A percentile compares a stretch with the other conserved stretches of the same genome.
Evolutionary conservation across 345 rosid species (phyloP).

Genomic region (Citrus mangshanensis): DNA sequence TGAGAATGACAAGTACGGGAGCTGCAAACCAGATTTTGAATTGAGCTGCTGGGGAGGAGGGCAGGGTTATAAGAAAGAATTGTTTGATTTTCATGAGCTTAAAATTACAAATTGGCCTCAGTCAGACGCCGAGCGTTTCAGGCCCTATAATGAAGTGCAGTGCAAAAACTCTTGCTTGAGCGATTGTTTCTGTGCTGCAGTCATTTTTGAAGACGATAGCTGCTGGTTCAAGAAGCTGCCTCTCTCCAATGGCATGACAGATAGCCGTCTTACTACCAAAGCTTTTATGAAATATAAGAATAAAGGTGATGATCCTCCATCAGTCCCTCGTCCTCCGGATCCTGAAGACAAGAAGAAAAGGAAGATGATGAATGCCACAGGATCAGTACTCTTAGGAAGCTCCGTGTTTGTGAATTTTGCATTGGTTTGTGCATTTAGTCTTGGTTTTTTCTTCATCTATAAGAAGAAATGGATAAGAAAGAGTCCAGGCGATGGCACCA

Average conservation of each 20-base stretch:
- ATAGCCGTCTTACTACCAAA: not conserved
- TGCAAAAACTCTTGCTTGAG: not conserved
- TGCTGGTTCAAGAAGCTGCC: slow-evolving; percentile 42
- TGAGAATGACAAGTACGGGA: not conserved
- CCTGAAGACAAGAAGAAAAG: not conserved
- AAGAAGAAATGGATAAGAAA: not conserved
- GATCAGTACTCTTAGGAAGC: not conserved
- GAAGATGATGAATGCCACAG: not conserved
- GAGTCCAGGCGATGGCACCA: not conserved
- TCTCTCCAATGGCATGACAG: slow-evolving; percentile 28
- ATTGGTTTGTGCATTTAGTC: not conserved
- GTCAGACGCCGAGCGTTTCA: not conserved
- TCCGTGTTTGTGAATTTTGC: slow-evolving; percentile 7
- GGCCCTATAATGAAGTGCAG: not conserved
- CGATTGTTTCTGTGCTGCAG: not conserved
- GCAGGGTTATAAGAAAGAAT: slow-evolving; percentile 2
- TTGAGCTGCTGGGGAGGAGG: not conserved
- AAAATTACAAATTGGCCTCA: not conserved
- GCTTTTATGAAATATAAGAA: not conserved
- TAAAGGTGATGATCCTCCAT: not conserved
- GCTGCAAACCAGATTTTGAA: slow-evolving; percentile 9
- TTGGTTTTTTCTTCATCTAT: slow-evolving; percentile 13
- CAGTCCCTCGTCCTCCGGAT: not conserved
- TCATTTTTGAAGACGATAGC: accelerated
- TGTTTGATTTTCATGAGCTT: slow-evolving; percentile 10